A percentile compares a stretch with the other conserved stretches of the same genome.
phyloP scores from a whole-genome alignment of 805 yeast genomes.

The Cyberlindnera nakhonratchasimensis region DNA sequence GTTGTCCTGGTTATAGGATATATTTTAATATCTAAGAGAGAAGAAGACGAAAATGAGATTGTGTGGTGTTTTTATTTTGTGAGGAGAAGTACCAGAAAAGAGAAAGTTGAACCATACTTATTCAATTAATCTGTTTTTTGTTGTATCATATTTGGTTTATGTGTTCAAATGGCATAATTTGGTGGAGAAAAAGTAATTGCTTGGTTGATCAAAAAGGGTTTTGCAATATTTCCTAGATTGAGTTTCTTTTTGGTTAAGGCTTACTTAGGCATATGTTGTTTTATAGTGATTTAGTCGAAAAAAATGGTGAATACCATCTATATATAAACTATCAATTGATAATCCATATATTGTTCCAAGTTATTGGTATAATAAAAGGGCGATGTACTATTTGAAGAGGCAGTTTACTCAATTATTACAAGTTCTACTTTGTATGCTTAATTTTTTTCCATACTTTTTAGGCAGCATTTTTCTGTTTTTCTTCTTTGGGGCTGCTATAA shows the following conservation, averaged over 20 bases:
- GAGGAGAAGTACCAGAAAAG: background rate
- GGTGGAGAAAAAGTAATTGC: constrained; percentile 2
- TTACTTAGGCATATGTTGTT: background rate
- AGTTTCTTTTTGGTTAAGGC: background rate
- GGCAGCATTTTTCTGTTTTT: no score
- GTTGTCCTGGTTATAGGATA: constrained; percentile 1
- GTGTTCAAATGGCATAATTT: constrained; percentile 2
- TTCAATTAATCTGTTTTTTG: background rate
- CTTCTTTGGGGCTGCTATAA: no score
- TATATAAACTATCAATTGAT: no score
- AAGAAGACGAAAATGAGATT: background rate
- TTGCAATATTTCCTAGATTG: background rate
- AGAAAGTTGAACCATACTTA: background rate
- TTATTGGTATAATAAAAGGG: no score
- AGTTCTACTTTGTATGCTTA: no score
- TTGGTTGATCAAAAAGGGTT: background rate
- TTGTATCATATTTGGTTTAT: constrained; percentile 1
- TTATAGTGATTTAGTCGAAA: background rate
- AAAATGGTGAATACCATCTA: no score
- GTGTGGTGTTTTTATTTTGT: background rate
- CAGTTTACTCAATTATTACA: no score
- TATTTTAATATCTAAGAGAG: background rate
- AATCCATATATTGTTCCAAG: no score
- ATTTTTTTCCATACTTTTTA: no score
- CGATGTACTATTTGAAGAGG: no score